Percentiles rank a stretch among this genome's conserved stretches.
Evolutionary conservation across 148 eudicot species (phyloP).

Genomic region (Beta vulgaris): DNA sequence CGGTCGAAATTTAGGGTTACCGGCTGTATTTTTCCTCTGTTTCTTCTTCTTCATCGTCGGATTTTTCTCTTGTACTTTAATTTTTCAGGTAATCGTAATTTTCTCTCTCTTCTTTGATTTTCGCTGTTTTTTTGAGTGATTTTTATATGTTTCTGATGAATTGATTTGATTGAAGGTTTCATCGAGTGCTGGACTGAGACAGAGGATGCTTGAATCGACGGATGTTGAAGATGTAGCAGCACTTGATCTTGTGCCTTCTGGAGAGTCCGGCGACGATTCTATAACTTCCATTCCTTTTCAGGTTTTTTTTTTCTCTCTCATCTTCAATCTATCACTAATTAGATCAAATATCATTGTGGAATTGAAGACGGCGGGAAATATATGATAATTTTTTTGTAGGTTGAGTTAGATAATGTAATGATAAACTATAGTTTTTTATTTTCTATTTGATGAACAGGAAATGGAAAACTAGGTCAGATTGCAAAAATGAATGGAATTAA

Average conservation of each 20-base stretch:
- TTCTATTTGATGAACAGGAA: too few species aligned
- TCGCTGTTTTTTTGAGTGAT: background rate
- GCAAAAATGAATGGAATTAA: too few species aligned
- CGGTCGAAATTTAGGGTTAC: slow-evolving; percentile 52
- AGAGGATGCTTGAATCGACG: slow-evolving; percentile 33
- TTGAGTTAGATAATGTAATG: background rate
- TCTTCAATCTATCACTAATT: background rate
- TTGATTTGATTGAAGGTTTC: slow-evolving; percentile 18
- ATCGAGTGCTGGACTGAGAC: slow-evolving; percentile 33
- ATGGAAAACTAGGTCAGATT: too few species aligned
- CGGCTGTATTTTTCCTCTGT: slow-evolving; percentile 52
- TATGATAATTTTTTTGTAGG: background rate
- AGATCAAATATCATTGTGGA: background rate
- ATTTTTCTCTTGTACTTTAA: slow-evolving; percentile 59
- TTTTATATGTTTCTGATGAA: background rate
- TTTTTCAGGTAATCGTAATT: slow-evolving; percentile 62
- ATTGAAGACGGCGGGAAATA: background rate
- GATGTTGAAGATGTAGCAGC: slow-evolving; percentile 25
- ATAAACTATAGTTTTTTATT: background rate
- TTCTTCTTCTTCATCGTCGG: slow-evolving; percentile 74
- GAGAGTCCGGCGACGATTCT: slow-evolving; percentile 66
- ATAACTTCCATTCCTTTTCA: slow-evolving; percentile 68
- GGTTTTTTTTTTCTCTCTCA: slow-evolving; percentile 37
- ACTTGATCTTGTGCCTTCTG: slow-evolving; percentile 53
- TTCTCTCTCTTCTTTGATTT: background rate